Percentiles rank a stretch among this genome's conserved stretches.
Evolutionary conservation across 495 filamentous ascomycete genomes (phyloP).

Genomic region (Penicillium canescens): DNA sequence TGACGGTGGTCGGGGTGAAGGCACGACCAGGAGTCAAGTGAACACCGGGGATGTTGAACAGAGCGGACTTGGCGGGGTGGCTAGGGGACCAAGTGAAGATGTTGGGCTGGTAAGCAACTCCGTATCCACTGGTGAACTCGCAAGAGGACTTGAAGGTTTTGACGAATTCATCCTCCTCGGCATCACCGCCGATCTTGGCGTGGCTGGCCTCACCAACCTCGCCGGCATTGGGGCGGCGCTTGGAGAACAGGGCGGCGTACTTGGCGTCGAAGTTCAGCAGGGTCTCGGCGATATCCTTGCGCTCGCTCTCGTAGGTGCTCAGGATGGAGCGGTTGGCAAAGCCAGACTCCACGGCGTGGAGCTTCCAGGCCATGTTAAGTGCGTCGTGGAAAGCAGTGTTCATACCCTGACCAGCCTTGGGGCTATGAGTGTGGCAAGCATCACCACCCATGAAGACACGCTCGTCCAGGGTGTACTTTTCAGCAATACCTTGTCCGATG

Average conservation of each 20-base stretch:
- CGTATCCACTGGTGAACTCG: conserved; percentile 68
- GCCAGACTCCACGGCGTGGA: conserved; percentile 65
- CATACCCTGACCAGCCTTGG: conserved; percentile 64
- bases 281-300: conserved; percentile 66
- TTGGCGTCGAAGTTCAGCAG: conserved; percentile 72
- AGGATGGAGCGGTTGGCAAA: conserved; percentile 60
- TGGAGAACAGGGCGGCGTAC: conserved; percentile 65
- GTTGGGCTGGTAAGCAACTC: conserved; percentile 61
- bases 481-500: conserved; percentile 64
- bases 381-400: conserved; percentile 55
- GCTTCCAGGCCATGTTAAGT: conserved; percentile 80
- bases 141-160: conserved; percentile 65
- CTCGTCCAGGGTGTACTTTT: conserved; percentile 57
- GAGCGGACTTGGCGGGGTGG: conserved; percentile 68
- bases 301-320: conserved; percentile 70
- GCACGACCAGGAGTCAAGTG: conserved; percentile 68
- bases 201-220: conserved; percentile 54
- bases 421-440: conserved; percentile 68
- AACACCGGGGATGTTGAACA: conserved; percentile 64
- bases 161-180: conserved; percentile 60
- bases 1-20: conserved; percentile 74
- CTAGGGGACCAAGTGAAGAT: conserved; percentile 69
- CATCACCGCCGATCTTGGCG: conserved; percentile 25
- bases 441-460: conserved; percentile 64
- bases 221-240: conserved; percentile 56